phyloP scores from a whole-genome alignment of 2,329 filamentous ascomycete genomes.

The Parastagonospora nodorum region DNA sequence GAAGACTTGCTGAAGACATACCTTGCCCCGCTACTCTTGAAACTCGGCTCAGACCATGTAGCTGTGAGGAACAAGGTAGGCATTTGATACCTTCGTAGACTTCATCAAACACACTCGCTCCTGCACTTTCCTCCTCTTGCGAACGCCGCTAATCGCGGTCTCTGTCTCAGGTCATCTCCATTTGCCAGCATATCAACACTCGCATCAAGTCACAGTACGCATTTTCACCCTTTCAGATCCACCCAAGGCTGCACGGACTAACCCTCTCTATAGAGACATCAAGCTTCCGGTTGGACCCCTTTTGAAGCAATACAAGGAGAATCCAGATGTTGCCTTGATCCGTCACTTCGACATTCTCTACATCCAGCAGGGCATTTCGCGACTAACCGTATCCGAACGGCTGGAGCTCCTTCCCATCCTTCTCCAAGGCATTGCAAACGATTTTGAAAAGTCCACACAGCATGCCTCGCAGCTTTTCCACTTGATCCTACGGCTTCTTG shows the following conservation, averaged over 20 bases:
- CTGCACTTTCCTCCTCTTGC: not conserved
- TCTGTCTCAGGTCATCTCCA: constrained; percentile 61
- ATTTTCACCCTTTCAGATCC: not conserved
- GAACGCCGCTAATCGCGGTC: constrained; percentile 40
- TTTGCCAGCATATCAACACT: constrained; percentile 74
- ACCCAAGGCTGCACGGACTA: not conserved
- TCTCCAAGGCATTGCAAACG: constrained; percentile 67
- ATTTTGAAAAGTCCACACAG: constrained; percentile 59
- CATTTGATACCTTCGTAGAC: not conserved
- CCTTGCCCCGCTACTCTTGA: constrained; percentile 80
- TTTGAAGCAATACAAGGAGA: constrained; percentile 86
- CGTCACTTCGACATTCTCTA: constrained; percentile 88
- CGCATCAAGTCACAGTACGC: constrained; percentile 61
- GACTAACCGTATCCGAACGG: constrained; percentile 66
- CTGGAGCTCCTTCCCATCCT: constrained; percentile 74
- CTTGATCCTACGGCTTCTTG: constrained; percentile 76
- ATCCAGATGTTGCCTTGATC: constrained; percentile 69
- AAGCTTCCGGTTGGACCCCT: constrained; percentile 83
- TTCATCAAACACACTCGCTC: not conserved
- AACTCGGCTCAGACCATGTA: constrained; percentile 79
- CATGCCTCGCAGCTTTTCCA: constrained; percentile 76
- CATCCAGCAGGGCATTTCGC: constrained; percentile 79
- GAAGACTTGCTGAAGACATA: constrained; percentile 78
- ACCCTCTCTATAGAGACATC: constrained; percentile 55
- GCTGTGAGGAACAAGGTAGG: constrained; percentile 77